phyloP scores from a whole-genome alignment of 2,329 filamentous ascomycete genomes.

The Fusarium algeriense region DNA sequence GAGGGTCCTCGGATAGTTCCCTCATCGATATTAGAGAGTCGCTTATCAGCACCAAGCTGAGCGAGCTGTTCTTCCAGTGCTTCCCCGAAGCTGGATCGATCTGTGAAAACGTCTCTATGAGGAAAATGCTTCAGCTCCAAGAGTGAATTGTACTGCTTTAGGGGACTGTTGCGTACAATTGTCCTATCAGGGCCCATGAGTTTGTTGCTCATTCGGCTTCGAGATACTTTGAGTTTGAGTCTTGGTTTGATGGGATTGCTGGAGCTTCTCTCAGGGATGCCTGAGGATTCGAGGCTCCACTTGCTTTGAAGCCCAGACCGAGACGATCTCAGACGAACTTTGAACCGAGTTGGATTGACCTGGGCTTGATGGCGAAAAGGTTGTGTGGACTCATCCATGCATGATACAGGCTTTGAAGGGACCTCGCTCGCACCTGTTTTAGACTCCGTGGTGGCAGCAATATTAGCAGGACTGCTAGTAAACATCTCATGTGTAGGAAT shows the following conservation, averaged over 20 bases:
- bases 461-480: slow-evolving; percentile 24
- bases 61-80: slow-evolving; percentile 20
- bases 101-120: slow-evolving; percentile 11
- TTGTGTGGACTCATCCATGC: neutral
- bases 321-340: slow-evolving; percentile 46
- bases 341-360: slow-evolving; percentile 45
- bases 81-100: slow-evolving; percentile 29
- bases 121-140: slow-evolving; percentile 47
- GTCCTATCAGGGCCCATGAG: slow-evolving; percentile 24
- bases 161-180: slow-evolving; percentile 38
- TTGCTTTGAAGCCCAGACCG: slow-evolving; percentile 26
- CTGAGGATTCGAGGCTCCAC: slow-evolving; percentile 1
- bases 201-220: slow-evolving; percentile 45
- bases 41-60: slow-evolving; percentile 9
- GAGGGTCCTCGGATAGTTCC: slow-evolving; percentile 26
- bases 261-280: slow-evolving; percentile 11
- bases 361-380: slow-evolving; percentile 1
- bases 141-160: slow-evolving; percentile 52
- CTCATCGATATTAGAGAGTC: slow-evolving; percentile 24
- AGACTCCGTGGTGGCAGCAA: neutral
- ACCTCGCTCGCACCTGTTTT: neutral
- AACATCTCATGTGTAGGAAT: slow-evolving; percentile 22
- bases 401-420: neutral
- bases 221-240: slow-evolving; percentile 52
- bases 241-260: slow-evolving; percentile 33